These are phyloP conservation scores for Xylogone sp. DNA, from an alignment of 2,329 filamentous ascomycete genomes.

Conservation along the genomic window DNA sequence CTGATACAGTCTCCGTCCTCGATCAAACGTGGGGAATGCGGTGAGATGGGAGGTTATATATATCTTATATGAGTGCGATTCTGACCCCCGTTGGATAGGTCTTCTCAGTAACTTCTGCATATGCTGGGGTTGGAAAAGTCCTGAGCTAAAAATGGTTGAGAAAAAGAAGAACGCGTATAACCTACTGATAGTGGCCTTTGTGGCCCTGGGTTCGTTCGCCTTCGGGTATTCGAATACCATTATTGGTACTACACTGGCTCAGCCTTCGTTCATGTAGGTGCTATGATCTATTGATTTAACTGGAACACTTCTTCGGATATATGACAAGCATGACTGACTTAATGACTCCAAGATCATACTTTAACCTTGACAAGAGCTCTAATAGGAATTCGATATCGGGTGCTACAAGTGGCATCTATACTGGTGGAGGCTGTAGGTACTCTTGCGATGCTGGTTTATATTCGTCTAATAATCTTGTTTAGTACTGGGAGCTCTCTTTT, in stretches of 20 bases:
- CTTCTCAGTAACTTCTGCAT: too few species aligned
- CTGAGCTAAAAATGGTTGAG: neutral
- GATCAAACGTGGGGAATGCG: neutral
- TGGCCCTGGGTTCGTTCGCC: conserved; percentile 8
- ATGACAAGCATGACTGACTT: neutral
- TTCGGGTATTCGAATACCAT: conserved; percentile 8
- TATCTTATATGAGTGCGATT: neutral
- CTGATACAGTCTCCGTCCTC: neutral
- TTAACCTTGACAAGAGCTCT: neutral
- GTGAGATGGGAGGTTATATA: neutral
- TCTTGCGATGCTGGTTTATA: neutral
- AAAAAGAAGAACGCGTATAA: conserved; percentile 4
- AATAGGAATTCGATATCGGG: neutral
- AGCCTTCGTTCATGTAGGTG: neutral
- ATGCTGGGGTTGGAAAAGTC: too few species aligned
- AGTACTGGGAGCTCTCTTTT: conserved; percentile 55
- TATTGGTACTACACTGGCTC: conserved; percentile 2
- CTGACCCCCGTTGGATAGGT: too few species aligned
- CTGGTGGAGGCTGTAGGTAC: neutral
- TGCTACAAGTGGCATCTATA: neutral
- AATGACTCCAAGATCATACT: neutral
- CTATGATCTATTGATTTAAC: too few species aligned
- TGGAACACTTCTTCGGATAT: neutral
- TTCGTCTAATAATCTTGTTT: neutral
- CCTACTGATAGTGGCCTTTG: conserved; percentile 1